phyloP scores from a whole-genome alignment of 495 filamentous ascomycete species.

The Beverwykella pulmonaria region DNA sequence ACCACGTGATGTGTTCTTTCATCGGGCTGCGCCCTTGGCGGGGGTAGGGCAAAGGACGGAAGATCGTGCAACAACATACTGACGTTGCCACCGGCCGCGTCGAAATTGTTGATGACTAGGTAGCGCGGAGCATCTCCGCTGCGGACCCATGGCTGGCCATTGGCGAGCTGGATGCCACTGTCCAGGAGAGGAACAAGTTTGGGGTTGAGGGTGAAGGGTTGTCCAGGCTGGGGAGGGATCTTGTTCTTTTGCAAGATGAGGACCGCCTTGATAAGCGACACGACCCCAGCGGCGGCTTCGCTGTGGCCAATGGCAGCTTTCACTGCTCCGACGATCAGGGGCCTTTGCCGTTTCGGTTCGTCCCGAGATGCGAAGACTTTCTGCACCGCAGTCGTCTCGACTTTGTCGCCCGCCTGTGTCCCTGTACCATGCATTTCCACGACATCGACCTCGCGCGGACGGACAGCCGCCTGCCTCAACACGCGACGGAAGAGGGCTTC shows the following conservation, averaged over 20 bases:
- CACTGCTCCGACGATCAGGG: conserved; percentile 40
- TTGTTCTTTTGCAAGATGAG: conserved; percentile 36
- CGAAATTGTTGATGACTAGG: conserved; percentile 49
- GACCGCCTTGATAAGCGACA: conserved; percentile 45
- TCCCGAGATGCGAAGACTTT: conserved; percentile 26
- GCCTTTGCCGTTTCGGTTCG: neutral
- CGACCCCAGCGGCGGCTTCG: conserved; percentile 44
- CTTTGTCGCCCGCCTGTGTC: conserved; percentile 46
- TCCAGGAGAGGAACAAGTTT: neutral
- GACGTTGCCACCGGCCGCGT: conserved; percentile 48
- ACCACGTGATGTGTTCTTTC: conserved; percentile 39
- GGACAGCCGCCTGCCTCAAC: conserved; percentile 26
- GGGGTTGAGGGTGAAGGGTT: conserved; percentile 11
- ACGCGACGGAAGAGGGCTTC: conserved; percentile 31
- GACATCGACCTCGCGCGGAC: conserved; percentile 38
- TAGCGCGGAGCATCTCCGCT: conserved; percentile 11
- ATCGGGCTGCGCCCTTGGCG: conserved; percentile 11
- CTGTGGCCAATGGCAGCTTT: conserved; percentile 46
- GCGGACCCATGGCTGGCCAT: neutral
- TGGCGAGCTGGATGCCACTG: neutral
- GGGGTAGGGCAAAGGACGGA: neutral
- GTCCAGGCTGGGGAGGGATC: conserved; percentile 26
- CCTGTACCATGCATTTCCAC: conserved; percentile 50
- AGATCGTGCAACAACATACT: conserved; percentile 35
- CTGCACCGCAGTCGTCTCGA: conserved; percentile 42